phyloP scores from a whole-genome alignment of 2,329 filamentous ascomycete species.

The Ceratocystis huliohia region DNA sequence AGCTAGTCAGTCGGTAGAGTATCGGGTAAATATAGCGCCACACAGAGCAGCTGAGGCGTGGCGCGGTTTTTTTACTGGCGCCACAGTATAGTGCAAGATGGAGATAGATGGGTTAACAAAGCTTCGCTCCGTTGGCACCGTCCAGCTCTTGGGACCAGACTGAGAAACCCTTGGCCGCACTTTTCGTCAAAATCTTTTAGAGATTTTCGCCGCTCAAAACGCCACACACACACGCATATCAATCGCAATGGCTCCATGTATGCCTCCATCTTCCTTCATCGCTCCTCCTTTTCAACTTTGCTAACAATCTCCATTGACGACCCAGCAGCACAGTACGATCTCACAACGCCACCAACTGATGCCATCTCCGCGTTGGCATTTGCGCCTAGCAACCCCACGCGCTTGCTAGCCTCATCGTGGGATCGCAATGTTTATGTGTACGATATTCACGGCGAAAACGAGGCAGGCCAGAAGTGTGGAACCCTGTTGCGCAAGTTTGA shows the following conservation, averaged over 20 bases:
- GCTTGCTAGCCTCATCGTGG: slow-evolving; percentile 87
- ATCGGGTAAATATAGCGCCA: neutral
- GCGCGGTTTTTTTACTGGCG: neutral
- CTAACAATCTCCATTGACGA: neutral
- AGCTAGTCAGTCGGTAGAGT: neutral
- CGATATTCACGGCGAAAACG: slow-evolving; percentile 40
- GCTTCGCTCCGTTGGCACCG: neutral
- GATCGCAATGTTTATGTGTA: slow-evolving; percentile 86
- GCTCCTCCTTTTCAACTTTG: neutral
- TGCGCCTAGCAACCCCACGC: slow-evolving; percentile 60
- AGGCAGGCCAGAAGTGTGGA: slow-evolving; percentile 43
- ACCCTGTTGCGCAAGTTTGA: slow-evolving; percentile 61
- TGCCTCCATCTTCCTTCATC: neutral
- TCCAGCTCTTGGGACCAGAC: neutral
- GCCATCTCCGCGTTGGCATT: slow-evolving; percentile 79
- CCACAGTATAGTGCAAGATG: neutral
- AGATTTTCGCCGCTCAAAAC: slow-evolving; percentile 5
- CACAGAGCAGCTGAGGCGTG: neutral
- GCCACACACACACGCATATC: neutral
- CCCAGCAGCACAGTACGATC: slow-evolving; percentile 64
- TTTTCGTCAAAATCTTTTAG: neutral
- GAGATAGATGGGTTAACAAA: neutral
- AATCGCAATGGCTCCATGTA: slow-evolving; percentile 20
- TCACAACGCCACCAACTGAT: slow-evolving; percentile 70
- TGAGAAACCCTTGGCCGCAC: neutral